These are phyloP conservation scores for Nakazawaea wyomingensis DNA, from an alignment of 805 yeast species.

Conservation along the genomic window DNA sequence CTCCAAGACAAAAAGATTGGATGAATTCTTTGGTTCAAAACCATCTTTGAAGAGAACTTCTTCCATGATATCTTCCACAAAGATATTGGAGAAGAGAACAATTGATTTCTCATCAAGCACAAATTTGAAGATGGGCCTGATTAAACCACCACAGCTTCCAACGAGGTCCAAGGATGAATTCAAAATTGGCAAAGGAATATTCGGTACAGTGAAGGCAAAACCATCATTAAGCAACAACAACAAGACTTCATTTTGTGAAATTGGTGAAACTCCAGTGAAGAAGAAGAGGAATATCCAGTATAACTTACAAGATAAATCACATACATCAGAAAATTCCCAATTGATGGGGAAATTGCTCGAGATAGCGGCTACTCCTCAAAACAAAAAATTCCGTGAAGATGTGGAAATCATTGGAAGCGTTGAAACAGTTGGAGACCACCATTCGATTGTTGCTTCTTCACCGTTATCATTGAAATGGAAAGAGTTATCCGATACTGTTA, in stretches of 20 bases:
- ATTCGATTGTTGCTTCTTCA: not conserved
- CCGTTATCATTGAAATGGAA: conserved; percentile 1
- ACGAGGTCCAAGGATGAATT: not conserved
- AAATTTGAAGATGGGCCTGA: not conserved
- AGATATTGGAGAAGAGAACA: conserved; percentile 11
- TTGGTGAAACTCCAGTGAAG: conserved; percentile 13
- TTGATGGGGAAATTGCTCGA: conserved; percentile 4
- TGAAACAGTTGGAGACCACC: not conserved
- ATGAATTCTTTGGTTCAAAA: conserved; percentile 4
- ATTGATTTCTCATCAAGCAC: conserved; percentile 10
- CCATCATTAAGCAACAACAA: not conserved
- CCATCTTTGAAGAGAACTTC: conserved; percentile 10
- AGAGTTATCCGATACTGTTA: not conserved
- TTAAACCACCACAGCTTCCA: not conserved
- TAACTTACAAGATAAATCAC: not conserved
- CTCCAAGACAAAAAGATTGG: conserved; percentile 6
- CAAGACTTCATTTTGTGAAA: conserved; percentile 3
- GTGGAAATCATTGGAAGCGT: conserved; percentile 1
- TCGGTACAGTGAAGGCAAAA: conserved; percentile 5
- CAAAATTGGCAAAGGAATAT: conserved; percentile 6
- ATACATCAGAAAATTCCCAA: not conserved
- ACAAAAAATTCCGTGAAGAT: not conserved
- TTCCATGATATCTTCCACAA: conserved; percentile 7
- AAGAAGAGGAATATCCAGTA: not conserved
- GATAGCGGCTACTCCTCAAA: conserved; percentile 11